Conservation (phyloP, 768 basidiomycete species). For the Cyclocybe cylindracea region DNA sequence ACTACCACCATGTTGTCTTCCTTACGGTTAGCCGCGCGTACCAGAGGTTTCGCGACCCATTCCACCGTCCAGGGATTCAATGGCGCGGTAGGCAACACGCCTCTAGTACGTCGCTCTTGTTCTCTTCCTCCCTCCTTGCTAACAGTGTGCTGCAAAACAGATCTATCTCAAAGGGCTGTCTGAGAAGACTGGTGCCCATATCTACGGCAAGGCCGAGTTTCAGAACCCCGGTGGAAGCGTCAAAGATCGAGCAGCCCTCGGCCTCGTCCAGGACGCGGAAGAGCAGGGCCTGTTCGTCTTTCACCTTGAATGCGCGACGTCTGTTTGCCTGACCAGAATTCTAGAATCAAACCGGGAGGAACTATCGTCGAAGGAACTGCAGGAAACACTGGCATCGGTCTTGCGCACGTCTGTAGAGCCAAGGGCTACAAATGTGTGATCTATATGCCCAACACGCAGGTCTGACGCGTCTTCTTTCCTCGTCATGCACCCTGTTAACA, state of each 20-base stretch:
- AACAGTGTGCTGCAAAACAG: slow-evolving; percentile 37
- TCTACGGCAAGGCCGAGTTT: slow-evolving; percentile 97
- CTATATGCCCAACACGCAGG: slow-evolving; percentile 97
- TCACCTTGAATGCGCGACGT: not conserved
- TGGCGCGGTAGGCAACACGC: slow-evolving; percentile 91
- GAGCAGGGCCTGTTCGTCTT: slow-evolving; percentile 69
- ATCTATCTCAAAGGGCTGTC: slow-evolving; percentile 83
- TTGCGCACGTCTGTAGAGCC: slow-evolving; percentile 92
- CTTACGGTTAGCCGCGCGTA: slow-evolving; percentile 26
- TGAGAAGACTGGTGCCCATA: slow-evolving; percentile 77
- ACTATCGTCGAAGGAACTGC: slow-evolving; percentile 98
- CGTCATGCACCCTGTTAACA: not conserved
- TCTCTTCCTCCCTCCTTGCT: not conserved
- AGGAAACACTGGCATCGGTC: slow-evolving; percentile 96
- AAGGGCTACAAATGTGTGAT: slow-evolving; percentile 97
- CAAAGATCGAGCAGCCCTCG: slow-evolving; percentile 95
- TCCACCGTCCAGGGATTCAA: slow-evolving; percentile 73
- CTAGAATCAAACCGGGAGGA: slow-evolving; percentile 85
- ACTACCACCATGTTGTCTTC: slow-evolving; percentile 34
- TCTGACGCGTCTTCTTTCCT: slow-evolving; percentile 17
- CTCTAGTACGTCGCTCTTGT: slow-evolving; percentile 58
- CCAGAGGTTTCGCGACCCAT: slow-evolving; percentile 39
- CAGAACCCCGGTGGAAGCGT: slow-evolving; percentile 98
- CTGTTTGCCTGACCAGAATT: not conserved
- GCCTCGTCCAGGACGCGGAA: slow-evolving; percentile 86